Base-by-base conservation (phyloP, 2,329 filamentous ascomycete genomes). In the Alternaria burnsii region DNA sequence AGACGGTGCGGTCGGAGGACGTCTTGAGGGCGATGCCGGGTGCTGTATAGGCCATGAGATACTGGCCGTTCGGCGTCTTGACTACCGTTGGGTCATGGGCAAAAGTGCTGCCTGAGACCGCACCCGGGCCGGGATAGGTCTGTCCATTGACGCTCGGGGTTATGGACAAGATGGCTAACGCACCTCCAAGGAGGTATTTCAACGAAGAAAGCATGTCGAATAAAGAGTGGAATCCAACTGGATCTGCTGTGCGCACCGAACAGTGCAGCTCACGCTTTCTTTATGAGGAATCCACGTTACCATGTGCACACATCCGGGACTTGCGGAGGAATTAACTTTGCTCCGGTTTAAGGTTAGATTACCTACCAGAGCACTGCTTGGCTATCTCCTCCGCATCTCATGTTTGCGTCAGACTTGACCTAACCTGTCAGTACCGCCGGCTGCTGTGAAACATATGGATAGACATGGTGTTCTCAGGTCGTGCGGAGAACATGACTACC, bases 321-420 rank as follows among this genome's bases (percentile, higher is more conserved):
- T 20, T 10, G 10, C 38, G 38, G 38, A 41, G 9, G 38, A 41
- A 41, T 18, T 41, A 5, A 11, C 38, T 22, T 12, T 41, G 3
- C 18, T 41, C 10, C 11, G n/a, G n/a, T 41, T 22, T 22, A 41
- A 12, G 18, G 18, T 22, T 22, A 41, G 18, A 41, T 41, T 41
- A 14, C n/a, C n/a, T 40, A 20, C 36, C 9, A 40, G 36, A 40
- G 36, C 36, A 20, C 9, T 18, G n/a, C n/a, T 20, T 40, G n/a
- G n/a, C 36, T 18, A 10, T 18, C 36, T 36, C 9, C 44, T 52
- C 58, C 56, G 63, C 47, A 55, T 52, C 46, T 51, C 47, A 55
- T 47, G 61, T 52, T 62, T 54, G 40, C 28, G 48, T 14, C 42
- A 36, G 57, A 53, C 62, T 61, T 66, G 67, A 71, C 69, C 67